Percentiles rank a stretch among this genome's conserved stretches.
These are phyloP conservation scores for Eurotiales sp. DNA, from an alignment of 2,329 filamentous ascomycete genomes.

Conservation along the genomic window DNA sequence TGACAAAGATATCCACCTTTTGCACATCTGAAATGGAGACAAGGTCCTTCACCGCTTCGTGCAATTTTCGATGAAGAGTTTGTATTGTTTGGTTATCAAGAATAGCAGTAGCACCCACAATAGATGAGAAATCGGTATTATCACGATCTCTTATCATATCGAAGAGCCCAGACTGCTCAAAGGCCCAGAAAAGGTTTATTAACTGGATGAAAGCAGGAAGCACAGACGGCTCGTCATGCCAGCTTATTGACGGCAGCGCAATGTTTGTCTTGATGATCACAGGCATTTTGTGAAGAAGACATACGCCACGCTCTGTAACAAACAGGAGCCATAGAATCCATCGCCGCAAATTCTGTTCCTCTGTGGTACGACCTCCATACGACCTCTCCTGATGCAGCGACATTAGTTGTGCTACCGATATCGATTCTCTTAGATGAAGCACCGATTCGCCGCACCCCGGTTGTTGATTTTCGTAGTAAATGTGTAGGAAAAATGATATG, in stretches of 20 bases:
- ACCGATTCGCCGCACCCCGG: conserved; percentile 47
- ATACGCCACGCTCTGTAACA: conserved; percentile 49
- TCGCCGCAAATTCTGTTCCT: conserved; percentile 45
- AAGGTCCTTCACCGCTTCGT: conserved; percentile 38
- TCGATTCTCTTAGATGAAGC: conserved; percentile 49
- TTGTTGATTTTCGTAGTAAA: conserved; percentile 50
- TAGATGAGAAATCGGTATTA: conserved; percentile 5
- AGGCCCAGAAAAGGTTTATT: conserved; percentile 49
- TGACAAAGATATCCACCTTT: conserved; percentile 49
- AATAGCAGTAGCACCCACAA: conserved; percentile 18
- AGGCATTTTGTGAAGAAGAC: conserved; percentile 50
- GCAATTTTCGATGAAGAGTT: conserved; percentile 41
- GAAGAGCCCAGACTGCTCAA: conserved; percentile 49
- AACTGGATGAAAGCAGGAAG: conserved; percentile 50
- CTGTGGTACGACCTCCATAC: conserved; percentile 32
- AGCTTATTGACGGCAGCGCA: conserved; percentile 33
- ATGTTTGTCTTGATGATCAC: conserved; percentile 43
- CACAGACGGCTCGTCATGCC: conserved; percentile 38
- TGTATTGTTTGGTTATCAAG: conserved; percentile 18
- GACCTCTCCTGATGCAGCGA: conserved; percentile 45
- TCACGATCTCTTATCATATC: conserved; percentile 40
- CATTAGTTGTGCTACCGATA: conserved; percentile 51
- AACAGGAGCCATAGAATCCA: conserved; percentile 49
- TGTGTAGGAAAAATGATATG: conserved; percentile 51
- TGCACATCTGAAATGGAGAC: conserved; percentile 48